phyloP scores from a whole-genome alignment of 805 yeast species.

The Saturnispora galanensis region DNA sequence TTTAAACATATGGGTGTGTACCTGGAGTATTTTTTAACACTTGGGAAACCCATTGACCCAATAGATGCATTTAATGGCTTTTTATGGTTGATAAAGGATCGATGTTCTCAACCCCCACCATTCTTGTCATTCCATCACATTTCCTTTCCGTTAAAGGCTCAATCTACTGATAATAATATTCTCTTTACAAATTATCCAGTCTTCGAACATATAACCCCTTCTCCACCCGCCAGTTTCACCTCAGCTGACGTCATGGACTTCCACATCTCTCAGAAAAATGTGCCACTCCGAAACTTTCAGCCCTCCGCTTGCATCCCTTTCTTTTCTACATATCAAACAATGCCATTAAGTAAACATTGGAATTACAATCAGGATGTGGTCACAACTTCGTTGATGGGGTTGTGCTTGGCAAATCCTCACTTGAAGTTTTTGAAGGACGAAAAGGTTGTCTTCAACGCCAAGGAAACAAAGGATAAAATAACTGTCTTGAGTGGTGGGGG shows the following conservation, averaged over 20 bases:
- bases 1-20: no score
- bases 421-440: conserved; percentile 45
- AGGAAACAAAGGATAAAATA: conserved; percentile 40
- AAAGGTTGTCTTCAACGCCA: conserved; percentile 38
- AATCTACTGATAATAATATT: not conserved
- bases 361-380: conserved; percentile 9
- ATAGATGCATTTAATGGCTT: no score
- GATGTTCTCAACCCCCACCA: no score
- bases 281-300: no score
- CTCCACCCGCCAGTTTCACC: not conserved
- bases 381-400: conserved; percentile 8
- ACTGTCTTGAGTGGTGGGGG: conserved; percentile 87
- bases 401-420: conserved; percentile 37
- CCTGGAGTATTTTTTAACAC: no score
- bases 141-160: no score
- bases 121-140: no score
- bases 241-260: not conserved
- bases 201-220: not conserved
- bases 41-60: no score
- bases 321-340: not conserved
- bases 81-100: no score
- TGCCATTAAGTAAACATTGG: conserved; percentile 12
- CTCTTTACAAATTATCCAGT: not conserved
- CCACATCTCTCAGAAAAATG: no score
- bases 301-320: no score